A percentile compares a stretch with the other conserved stretches of the same genome.
Conservation (phyloP, 805 yeast genomes). For the Spathaspora gorwiae region DNA sequence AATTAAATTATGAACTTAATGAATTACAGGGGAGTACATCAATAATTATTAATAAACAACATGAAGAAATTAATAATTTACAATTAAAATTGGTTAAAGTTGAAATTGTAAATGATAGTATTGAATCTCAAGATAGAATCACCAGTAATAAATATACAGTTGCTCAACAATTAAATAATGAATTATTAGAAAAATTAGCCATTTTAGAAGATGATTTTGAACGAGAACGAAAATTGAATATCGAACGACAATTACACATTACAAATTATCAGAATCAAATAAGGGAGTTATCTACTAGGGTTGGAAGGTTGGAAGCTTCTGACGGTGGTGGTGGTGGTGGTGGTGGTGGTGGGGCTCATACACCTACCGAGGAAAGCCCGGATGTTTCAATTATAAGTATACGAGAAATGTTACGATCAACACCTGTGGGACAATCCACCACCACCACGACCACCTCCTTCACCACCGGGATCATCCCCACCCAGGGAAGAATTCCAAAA, state of each 20-base stretch:
- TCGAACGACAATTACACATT: conserved; percentile 23
- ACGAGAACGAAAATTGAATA: conserved; percentile 17
- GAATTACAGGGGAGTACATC: conserved; percentile 10
- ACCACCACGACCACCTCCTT: conserved; percentile 7
- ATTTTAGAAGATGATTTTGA: conserved; percentile 38
- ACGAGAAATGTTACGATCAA: conserved; percentile 12
- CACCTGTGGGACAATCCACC: conserved; percentile 11
- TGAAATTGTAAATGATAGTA: conserved; percentile 40
- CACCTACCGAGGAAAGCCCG: neutral
- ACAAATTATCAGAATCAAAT: conserved; percentile 29
- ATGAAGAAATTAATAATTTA: conserved; percentile 16
- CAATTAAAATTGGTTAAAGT: conserved; percentile 32
- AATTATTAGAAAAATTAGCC: conserved; percentile 38
- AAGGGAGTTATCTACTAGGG: conserved; percentile 10
- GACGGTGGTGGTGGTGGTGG: neutral
- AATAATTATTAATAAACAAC: conserved; percentile 20
- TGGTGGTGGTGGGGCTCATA: neutral
- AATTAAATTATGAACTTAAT: conserved; percentile 15
- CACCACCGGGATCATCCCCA: neutral
- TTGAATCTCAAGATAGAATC: conserved; percentile 36
- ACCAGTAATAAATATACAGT: conserved; percentile 27
- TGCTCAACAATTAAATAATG: conserved; percentile 37
- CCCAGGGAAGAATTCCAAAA: conserved; percentile 9
- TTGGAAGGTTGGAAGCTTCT: conserved; percentile 1
- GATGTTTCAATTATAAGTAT: conserved; percentile 9